phyloP scores from a whole-genome alignment of 2,329 filamentous ascomycete genomes.

The Pseudogymnoascus sp. region DNA sequence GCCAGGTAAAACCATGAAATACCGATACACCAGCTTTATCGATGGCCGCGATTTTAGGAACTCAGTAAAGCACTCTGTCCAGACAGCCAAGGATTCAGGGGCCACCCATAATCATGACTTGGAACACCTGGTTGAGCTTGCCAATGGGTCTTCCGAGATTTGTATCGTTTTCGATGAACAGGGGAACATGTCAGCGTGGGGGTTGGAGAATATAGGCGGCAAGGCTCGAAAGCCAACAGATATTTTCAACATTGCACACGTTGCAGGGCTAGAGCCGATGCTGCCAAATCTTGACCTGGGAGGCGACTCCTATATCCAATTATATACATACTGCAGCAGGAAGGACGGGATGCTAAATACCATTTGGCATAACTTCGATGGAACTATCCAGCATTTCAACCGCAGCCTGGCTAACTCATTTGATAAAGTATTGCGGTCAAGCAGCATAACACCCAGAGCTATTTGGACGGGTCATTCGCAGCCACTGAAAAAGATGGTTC shows the following conservation, averaged over 20 bases:
- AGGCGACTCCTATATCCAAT: constrained; percentile 48
- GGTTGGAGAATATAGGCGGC: constrained; percentile 74
- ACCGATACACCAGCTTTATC: constrained; percentile 70
- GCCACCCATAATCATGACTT: constrained; percentile 59
- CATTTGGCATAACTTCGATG: constrained; percentile 77
- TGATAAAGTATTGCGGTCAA: constrained; percentile 55
- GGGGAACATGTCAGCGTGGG: constrained; percentile 87
- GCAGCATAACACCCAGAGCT: constrained; percentile 53
- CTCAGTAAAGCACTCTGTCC: constrained; percentile 69
- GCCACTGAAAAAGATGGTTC: constrained; percentile 75
- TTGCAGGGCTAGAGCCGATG: constrained; percentile 49
- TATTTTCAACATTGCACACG: constrained; percentile 80
- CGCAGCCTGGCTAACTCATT: constrained; percentile 72
- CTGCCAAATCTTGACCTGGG: constrained; percentile 15
- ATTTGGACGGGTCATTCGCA: constrained; percentile 80
- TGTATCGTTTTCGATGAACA: constrained; percentile 77
- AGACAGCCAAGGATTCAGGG: constrained; percentile 42
- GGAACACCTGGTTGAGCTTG: constrained; percentile 77
- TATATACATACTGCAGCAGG: constrained; percentile 64
- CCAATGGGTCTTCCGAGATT: constrained; percentile 77
- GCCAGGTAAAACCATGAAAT: constrained; percentile 21
- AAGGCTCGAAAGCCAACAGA: constrained; percentile 56
- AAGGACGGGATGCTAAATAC: constrained; percentile 59
- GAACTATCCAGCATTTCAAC: constrained; percentile 73
- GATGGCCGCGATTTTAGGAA: constrained; percentile 71